Evolutionary conservation across 1,284 basidiomycete species (phyloP).

Genomic region (Neotropicomus parvogracilis): DNA sequence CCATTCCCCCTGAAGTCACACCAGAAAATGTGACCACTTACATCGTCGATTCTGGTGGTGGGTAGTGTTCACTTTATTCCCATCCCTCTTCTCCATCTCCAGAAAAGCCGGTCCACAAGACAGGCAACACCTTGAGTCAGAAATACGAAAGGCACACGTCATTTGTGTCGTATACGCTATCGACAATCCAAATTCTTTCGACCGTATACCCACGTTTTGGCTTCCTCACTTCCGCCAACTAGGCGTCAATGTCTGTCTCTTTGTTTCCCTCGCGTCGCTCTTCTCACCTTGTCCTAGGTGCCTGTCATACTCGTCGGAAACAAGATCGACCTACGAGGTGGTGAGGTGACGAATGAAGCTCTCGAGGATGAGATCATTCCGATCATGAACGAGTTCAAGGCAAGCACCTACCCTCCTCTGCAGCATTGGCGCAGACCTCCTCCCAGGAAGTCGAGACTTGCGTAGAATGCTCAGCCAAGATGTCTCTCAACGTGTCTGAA

Average conservation of each 20-base stretch:
- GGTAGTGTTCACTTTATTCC: slow-evolving; percentile 30
- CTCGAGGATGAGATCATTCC: slow-evolving; percentile 92
- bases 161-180: slow-evolving; percentile 98
- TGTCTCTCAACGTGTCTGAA: slow-evolving; percentile 91
- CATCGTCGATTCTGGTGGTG: slow-evolving; percentile 92
- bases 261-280: neutral
- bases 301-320: slow-evolving; percentile 98
- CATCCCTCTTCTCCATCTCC: slow-evolving; percentile 15
- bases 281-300: slow-evolving; percentile 50
- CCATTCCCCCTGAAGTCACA: slow-evolving; percentile 92
- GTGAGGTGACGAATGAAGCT: slow-evolving; percentile 90
- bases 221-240: slow-evolving; percentile 94
- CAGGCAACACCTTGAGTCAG: slow-evolving; percentile 85
- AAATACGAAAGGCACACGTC: slow-evolving; percentile 95
- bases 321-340: slow-evolving; percentile 94
- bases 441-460: slow-evolving; percentile 94
- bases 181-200: slow-evolving; percentile 93
- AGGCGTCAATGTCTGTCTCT: slow-evolving; percentile 78
- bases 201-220: slow-evolving; percentile 98
- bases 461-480: slow-evolving; percentile 91
- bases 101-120: slow-evolving; percentile 70
- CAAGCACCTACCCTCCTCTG: slow-evolving; percentile 29
- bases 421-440: slow-evolving; percentile 10
- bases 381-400: slow-evolving; percentile 98
- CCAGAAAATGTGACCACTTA: slow-evolving; percentile 95